These are phyloP conservation scores for Ophidiomyces ophidiicola DNA, from an alignment of 2,329 filamentous ascomycete genomes.

Conservation along the genomic window DNA sequence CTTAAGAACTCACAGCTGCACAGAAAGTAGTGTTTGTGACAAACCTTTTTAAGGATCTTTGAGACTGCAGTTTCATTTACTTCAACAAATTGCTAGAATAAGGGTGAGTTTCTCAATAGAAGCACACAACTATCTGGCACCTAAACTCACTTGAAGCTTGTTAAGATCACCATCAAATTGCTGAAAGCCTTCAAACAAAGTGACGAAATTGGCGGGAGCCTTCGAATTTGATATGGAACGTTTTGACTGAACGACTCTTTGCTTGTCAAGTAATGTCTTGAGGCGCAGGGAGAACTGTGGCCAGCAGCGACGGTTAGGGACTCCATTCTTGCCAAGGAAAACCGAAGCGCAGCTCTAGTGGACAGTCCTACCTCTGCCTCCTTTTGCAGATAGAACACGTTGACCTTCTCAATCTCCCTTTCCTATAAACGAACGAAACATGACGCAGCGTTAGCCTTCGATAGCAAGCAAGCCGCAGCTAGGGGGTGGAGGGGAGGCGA, in stretches of 20 bases:
- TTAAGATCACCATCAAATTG: conserved; percentile 94
- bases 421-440: conserved; percentile 48
- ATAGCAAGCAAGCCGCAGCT: background rate
- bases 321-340: background rate
- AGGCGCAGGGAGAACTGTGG: conserved; percentile 78
- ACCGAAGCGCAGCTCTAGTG: background rate
- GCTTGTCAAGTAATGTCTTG: conserved; percentile 88
- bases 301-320: conserved; percentile 3
- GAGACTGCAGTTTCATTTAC: conserved; percentile 96
- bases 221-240: conserved; percentile 64
- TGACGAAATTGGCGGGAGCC: conserved; percentile 84
- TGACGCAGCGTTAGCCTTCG: background rate
- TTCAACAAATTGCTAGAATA: conserved; percentile 79
- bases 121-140: background rate
- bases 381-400: conserved; percentile 94
- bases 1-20: conserved; percentile 10
- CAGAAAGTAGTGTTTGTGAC: conserved; percentile 19
- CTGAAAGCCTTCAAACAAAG: conserved; percentile 89
- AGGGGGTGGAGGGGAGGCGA: background rate
- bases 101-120: conserved; percentile 6
- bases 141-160: conserved; percentile 57
- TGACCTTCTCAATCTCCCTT: conserved; percentile 95
- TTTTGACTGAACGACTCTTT: conserved; percentile 74
- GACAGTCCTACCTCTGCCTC: conserved; percentile 68
- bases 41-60: conserved; percentile 90